Conservation (phyloP, 768 basidiomycete genomes). For the Porpolomopsis calyptriformis region DNA sequence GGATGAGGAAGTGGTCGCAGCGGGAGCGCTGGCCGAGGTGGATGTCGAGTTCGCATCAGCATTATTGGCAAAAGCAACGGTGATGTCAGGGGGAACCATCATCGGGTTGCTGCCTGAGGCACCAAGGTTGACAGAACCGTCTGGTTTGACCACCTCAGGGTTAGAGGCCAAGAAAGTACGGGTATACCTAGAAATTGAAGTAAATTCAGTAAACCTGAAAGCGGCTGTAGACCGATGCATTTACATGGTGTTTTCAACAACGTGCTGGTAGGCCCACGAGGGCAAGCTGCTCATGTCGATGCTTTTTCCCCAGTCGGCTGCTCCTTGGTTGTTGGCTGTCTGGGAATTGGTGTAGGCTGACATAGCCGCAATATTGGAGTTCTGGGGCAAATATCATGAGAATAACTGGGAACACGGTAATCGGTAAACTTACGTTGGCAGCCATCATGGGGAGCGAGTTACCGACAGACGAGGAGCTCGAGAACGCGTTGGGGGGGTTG, state of each 20-base stretch:
- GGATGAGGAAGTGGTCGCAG: slow-evolving; percentile 11
- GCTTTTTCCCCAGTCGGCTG: slow-evolving; percentile 50
- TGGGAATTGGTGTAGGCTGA: slow-evolving; percentile 36
- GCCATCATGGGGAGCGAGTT: slow-evolving; percentile 41
- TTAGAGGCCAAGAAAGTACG: slow-evolving; percentile 37
- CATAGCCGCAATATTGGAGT: slow-evolving; percentile 48
- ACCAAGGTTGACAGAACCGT: slow-evolving; percentile 44
- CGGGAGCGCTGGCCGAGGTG: slow-evolving; percentile 12
- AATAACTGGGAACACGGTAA: slow-evolving; percentile 2
- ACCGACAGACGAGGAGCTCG: slow-evolving; percentile 36
- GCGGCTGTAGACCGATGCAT: neutral
- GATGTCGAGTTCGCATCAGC: slow-evolving; percentile 15
- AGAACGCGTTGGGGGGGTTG: slow-evolving; percentile 46
- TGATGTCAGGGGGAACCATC: slow-evolving; percentile 52
- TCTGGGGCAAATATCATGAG: slow-evolving; percentile 21
- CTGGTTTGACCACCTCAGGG: slow-evolving; percentile 38
- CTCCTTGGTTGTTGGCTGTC: slow-evolving; percentile 38
- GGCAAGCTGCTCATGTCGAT: slow-evolving; percentile 50
- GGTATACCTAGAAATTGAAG: slow-evolving; percentile 22
- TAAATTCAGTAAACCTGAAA: neutral
- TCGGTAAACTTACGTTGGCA: slow-evolving; percentile 28
- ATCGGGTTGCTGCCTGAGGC: slow-evolving; percentile 34
- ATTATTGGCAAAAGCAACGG: slow-evolving; percentile 24
- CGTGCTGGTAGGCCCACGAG: slow-evolving; percentile 36
- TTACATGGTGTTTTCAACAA: slow-evolving; percentile 48